Conservation (phyloP, 768 basidiomycete species). For the Lentinus tigrinus region DNA sequence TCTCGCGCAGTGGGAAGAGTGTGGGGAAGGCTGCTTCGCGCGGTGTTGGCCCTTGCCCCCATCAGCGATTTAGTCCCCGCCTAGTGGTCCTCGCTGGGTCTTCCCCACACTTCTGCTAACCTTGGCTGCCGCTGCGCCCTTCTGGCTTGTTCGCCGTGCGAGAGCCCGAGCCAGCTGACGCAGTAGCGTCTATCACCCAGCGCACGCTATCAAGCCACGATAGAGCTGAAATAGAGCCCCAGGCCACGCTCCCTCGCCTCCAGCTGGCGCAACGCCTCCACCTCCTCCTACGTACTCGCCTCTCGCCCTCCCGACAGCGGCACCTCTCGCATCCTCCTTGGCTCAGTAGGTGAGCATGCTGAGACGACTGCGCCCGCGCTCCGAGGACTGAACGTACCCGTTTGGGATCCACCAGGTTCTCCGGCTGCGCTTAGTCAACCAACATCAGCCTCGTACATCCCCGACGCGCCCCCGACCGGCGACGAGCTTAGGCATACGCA, state of each 20-base stretch:
- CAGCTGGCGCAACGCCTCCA: too few species aligned
- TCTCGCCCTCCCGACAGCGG: neutral
- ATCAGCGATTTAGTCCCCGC: constrained; percentile 10
- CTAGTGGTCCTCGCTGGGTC: neutral
- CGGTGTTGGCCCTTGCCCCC: constrained; percentile 5
- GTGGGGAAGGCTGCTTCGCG: neutral
- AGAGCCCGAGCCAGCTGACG: constrained; percentile 9
- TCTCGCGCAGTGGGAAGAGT: constrained; percentile 6
- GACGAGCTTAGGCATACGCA: too few species aligned
- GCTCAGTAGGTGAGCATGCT: neutral
- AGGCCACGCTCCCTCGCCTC: neutral
- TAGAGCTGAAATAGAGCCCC: neutral
- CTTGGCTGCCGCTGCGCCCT: neutral
- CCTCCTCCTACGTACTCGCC: neutral
- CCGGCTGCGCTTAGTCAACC: neutral
- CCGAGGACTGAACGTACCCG: neutral
- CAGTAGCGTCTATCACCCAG: constrained; percentile 7
- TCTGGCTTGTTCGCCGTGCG: neutral
- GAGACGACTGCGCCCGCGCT: neutral
- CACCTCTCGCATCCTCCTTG: neutral
- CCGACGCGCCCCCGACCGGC: too few species aligned
- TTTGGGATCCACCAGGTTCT: neutral
- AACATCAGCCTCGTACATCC: neutral
- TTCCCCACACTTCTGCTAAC: constrained; percentile 9
- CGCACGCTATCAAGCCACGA: neutral